Base-by-base conservation (phyloP, 192 early-diverging fungal species). In the Coemansia sp. region DNA sequence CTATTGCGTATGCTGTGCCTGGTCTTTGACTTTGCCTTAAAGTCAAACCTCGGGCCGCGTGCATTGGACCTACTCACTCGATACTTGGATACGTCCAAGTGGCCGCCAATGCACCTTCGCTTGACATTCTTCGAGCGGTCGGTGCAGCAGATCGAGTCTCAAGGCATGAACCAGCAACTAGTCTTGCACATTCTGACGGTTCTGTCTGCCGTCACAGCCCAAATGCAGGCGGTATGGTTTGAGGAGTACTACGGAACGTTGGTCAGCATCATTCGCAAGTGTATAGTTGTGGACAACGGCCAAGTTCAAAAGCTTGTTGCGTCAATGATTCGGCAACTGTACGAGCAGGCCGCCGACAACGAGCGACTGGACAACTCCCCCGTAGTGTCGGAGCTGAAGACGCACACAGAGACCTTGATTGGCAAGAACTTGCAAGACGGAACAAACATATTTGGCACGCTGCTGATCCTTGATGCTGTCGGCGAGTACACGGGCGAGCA, bases 311-410 rank as follows among this genome's bases (percentile, higher is more conserved):
- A 88, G 68, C 85, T 89, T 36, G 80, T 98, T 11, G 78, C 90
- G 4, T 88, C 89, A 12, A 87, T 97, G 18, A 82, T 97, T 16
- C 81, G 86, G 46, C 88, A 88, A 63, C 88, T 95, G 18, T 96
- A 91, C 75, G 85, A 88, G 61, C 77, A 79, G 63, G 75, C 78
- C 1, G 76, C 74, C 20, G 78, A 85, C 2, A 84, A 87, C 29
- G 86, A 87, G 68, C 71, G 72, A 15, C 60, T 84, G 27, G 67
- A 41, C 3, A 54, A 10, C 36, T 71, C 78, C 5, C 34, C 67
- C 15, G 69, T 71, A 2, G 74, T 88, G 7, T 71, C 81, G 13
- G 79, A 81, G 18, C 88, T 95, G 63, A 89, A 84, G 36, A 66
- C 86, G 2, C 73, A 89, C 38, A 79, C 92, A 9, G 90, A 95